A percentile compares a stretch with the other conserved stretches of the same genome.
These are phyloP conservation scores for Escallonia herrerae DNA, from an alignment of 129 eudicot species.

Conservation along the genomic window DNA sequence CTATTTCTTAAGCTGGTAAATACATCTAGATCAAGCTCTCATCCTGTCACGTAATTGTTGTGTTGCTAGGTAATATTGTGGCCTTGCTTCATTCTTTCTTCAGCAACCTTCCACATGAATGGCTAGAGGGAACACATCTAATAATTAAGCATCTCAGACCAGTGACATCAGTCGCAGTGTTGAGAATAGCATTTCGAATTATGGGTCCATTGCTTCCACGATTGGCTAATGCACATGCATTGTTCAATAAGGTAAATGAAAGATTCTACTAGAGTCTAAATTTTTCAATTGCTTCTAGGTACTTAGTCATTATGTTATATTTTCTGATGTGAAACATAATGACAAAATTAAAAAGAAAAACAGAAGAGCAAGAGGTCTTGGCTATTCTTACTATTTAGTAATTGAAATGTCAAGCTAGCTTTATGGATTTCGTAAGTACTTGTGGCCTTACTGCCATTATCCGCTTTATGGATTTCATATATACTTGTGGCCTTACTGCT, in stretches of 20 bases:
- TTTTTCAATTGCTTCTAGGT: too few relatives aligned
- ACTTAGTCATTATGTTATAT: too few relatives aligned
- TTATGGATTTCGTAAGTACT: too few relatives aligned
- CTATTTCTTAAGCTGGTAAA: too few relatives aligned
- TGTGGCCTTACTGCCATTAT: too few relatives aligned
- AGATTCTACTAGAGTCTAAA: neutral
- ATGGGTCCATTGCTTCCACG: conserved; percentile 90
- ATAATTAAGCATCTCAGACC: conserved; percentile 85
- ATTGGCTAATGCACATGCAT: conserved; percentile 78
- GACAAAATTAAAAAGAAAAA: too few relatives aligned
- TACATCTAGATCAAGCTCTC: neutral
- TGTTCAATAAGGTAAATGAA: conserved; percentile 71
- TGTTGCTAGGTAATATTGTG: conserved; percentile 69
- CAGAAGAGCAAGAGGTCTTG: too few relatives aligned
- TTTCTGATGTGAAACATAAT: too few relatives aligned
- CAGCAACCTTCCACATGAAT: conserved; percentile 88
- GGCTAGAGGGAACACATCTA: conserved; percentile 93
- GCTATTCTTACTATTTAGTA: too few relatives aligned
- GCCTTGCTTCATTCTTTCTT: conserved; percentile 85
- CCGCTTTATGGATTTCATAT: too few relatives aligned
- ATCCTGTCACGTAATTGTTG: conserved; percentile 12
- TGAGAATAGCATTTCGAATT: conserved; percentile 89
- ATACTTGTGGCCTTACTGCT: too few relatives aligned
- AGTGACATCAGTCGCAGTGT: conserved; percentile 70
- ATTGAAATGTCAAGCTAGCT: too few relatives aligned